Evolutionary conservation across 768 basidiomycete genomes (phyloP).

Genomic region (Boletus sensibilis): DNA sequence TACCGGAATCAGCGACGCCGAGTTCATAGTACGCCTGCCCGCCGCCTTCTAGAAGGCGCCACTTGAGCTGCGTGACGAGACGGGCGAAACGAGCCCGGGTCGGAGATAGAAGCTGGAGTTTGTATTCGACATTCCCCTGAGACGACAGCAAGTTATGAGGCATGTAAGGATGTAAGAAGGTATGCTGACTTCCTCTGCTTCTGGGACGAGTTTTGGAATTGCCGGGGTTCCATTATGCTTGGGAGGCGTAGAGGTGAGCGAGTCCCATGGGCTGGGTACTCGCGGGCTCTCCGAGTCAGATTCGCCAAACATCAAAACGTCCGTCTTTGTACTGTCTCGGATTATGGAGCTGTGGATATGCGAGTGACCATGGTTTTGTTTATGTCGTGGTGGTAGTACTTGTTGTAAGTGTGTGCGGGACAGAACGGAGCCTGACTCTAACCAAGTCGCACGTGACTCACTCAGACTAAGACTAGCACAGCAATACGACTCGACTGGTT

Average conservation of each 20-base stretch:
- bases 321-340: neutral
- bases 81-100: conserved; percentile 72
- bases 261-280: conserved; percentile 82
- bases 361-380: conserved; percentile 50
- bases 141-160: neutral
- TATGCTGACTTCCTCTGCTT: conserved; percentile 58
- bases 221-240: conserved; percentile 24
- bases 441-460: conserved; percentile 16
- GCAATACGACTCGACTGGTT: neutral
- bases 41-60: conserved; percentile 85
- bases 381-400: neutral
- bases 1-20: conserved; percentile 83
- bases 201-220: conserved; percentile 71
- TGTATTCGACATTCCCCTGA: conserved; percentile 92
- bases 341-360: conserved; percentile 41
- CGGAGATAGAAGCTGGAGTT: conserved; percentile 83
- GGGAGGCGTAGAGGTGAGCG: conserved; percentile 54
- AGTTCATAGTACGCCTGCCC: conserved; percentile 84
- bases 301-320: conserved; percentile 70
- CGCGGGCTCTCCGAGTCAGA: conserved; percentile 77
- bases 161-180: neutral
- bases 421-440: neutral
- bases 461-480: neutral
- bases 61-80: conserved; percentile 93
- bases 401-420: too few relatives aligned